Percentiles rank a stretch among this genome's conserved stretches.
Conservation (phyloP, 139 green algal genomes). For the Coelastrella sp. region DNA sequence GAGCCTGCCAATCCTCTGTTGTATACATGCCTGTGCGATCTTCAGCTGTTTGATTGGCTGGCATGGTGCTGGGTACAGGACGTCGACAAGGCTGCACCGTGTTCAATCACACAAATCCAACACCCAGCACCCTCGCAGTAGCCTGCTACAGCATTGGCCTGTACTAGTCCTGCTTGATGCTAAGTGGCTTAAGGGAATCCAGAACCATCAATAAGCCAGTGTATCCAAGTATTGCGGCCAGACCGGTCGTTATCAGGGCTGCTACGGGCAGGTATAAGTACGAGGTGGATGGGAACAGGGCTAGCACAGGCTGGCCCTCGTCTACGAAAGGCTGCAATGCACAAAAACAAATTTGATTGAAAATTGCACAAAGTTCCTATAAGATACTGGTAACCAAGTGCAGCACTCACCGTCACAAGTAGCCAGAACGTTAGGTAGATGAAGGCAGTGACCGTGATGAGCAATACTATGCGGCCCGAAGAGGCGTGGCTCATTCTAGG, state of each 20-base stretch:
- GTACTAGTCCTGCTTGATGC: not conserved
- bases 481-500: slow-evolving; percentile 43
- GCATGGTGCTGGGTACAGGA: not conserved
- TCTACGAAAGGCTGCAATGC: slow-evolving; percentile 74
- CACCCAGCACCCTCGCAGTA: not conserved
- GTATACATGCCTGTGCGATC: not conserved
- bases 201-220: slow-evolving; percentile 13
- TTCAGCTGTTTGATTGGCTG: not conserved
- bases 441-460: slow-evolving; percentile 46
- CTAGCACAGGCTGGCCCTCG: slow-evolving; percentile 53
- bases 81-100: no score
- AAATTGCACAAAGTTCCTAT: not conserved
- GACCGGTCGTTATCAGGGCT: slow-evolving; percentile 1
- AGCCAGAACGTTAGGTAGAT: slow-evolving; percentile 67
- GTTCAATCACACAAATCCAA: not conserved
- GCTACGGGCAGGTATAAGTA: slow-evolving; percentile 47
- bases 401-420: slow-evolving; percentile 61
- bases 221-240: slow-evolving; percentile 35
- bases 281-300: slow-evolving; percentile 55
- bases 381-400: not conserved
- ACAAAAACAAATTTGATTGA: not conserved
- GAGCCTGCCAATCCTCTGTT: slow-evolving; percentile 69
- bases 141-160: not conserved
- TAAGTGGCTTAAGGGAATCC: not conserved
- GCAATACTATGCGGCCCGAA: not conserved